Percentiles rank a stretch among this genome's conserved stretches.
phyloP scores from a whole-genome alignment of 495 filamentous ascomycete species.

The Terfezia claveryi region DNA sequence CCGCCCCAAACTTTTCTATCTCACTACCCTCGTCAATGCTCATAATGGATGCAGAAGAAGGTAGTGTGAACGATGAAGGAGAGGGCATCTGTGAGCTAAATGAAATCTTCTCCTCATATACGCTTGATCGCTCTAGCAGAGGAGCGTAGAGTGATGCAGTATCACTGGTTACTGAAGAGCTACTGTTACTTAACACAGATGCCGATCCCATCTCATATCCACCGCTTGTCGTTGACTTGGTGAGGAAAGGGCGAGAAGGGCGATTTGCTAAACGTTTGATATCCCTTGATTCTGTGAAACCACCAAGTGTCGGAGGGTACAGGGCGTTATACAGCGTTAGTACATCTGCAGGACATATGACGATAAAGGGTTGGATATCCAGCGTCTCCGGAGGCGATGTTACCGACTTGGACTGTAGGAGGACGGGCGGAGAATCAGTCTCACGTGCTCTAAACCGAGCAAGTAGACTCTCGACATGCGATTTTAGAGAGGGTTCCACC shows the following conservation, averaged over 20 bases:
- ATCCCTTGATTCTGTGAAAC: conserved; percentile 14
- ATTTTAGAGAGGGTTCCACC: conserved; percentile 41
- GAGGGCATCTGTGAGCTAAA: conserved; percentile 16
- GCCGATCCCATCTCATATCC: conserved; percentile 21
- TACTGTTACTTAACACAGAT: conserved; percentile 44
- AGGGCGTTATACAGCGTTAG: conserved; percentile 47
- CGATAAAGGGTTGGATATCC: conserved; percentile 50
- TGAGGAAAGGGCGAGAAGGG: conserved; percentile 13
- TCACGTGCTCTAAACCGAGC: conserved; percentile 36
- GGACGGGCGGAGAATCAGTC: conserved; percentile 32
- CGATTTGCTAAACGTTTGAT: conserved; percentile 13
- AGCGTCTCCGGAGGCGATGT: conserved; percentile 46
- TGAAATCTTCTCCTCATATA: conserved; percentile 17
- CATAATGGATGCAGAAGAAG: background rate
- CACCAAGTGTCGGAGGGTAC: conserved; percentile 27
- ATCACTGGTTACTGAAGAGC: conserved; percentile 45
- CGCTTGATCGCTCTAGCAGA: conserved; percentile 28
- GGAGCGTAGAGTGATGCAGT: conserved; percentile 42
- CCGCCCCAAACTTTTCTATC: conserved; percentile 22
- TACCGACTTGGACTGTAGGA: conserved; percentile 44
- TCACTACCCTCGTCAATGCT: background rate
- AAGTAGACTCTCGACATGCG: conserved; percentile 58
- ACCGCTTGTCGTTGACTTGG: conserved; percentile 14
- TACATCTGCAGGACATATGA: conserved; percentile 52
- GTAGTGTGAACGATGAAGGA: conserved; percentile 11